Conservation (phyloP, 2,329 filamentous ascomycete species). For the Laburnicola sp. region DNA sequence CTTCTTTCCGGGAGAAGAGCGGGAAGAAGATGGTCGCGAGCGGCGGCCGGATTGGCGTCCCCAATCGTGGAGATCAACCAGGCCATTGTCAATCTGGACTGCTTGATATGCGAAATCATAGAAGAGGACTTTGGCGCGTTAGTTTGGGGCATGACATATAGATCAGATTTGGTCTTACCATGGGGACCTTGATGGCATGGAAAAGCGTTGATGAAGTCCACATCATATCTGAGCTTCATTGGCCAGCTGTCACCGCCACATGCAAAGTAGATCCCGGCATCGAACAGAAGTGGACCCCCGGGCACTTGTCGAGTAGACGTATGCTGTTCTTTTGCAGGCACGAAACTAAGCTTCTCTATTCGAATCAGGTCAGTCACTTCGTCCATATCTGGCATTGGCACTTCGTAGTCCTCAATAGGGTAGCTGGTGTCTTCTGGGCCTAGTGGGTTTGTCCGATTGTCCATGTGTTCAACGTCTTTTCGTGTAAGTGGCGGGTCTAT, state of each 20-base stretch:
- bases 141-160: constrained; percentile 8
- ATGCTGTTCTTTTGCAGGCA: constrained; percentile 48
- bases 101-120: constrained; percentile 68
- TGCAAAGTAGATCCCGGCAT: constrained; percentile 47
- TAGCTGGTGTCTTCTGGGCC: constrained; percentile 65
- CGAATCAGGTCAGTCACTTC: constrained; percentile 67
- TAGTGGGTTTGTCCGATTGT: constrained; percentile 67
- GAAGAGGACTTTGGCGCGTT: constrained; percentile 59
- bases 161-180: constrained; percentile 25
- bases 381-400: constrained; percentile 61
- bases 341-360: constrained; percentile 68
- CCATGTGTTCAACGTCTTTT: constrained; percentile 67
- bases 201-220: constrained; percentile 48
- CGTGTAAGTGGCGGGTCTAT: constrained; percentile 58
- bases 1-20: constrained; percentile 38
- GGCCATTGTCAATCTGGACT: constrained; percentile 62
- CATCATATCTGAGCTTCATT: constrained; percentile 45
- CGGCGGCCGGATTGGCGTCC: constrained; percentile 46
- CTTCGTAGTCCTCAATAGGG: constrained; percentile 68
- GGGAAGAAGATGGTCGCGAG: constrained; percentile 34
- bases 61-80: constrained; percentile 70
- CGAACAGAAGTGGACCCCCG: constrained; percentile 41
- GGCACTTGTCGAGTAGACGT: constrained; percentile 26
- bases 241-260: constrained; percentile 46
- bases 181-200: constrained; percentile 48